These are phyloP conservation scores for Dryadomyces quercivorus DNA, from an alignment of 2,329 filamentous ascomycete species.

Conservation along the genomic window DNA sequence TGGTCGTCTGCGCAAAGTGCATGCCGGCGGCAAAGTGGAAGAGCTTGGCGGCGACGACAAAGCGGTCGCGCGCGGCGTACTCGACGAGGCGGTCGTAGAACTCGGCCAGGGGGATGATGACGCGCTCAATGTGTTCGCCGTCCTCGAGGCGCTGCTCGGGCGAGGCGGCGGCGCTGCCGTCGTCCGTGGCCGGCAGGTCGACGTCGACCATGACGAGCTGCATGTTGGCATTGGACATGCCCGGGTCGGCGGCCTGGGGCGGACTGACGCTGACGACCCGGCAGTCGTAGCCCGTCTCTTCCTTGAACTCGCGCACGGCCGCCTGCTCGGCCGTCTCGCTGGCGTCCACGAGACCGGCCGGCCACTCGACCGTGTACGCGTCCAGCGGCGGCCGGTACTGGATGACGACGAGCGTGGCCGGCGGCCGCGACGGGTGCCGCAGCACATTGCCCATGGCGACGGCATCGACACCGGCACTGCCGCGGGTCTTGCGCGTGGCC, in stretches of 20 bases:
- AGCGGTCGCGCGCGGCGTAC: constrained; percentile 33
- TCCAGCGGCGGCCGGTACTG: constrained; percentile 25
- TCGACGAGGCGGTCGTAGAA: constrained; percentile 41
- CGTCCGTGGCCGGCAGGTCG: constrained; percentile 30
- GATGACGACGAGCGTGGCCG: constrained; percentile 23
- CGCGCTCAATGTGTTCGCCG: constrained; percentile 48
- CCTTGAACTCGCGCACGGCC: constrained; percentile 39
- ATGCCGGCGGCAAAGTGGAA: constrained; percentile 49
- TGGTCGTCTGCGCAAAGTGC: constrained; percentile 29
- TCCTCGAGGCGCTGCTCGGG: constrained; percentile 48
- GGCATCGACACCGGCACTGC: constrained; percentile 42
- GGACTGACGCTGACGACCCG: constrained; percentile 34
- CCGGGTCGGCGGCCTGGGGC: constrained; percentile 43
- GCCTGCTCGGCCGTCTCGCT: constrained; percentile 38
- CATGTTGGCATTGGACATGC: constrained; percentile 49
- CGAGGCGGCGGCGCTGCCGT: constrained; percentile 35
- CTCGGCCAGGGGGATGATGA: constrained; percentile 42
- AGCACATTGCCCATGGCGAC: constrained; percentile 52
- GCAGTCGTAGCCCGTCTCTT: constrained; percentile 46
- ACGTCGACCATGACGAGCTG: constrained; percentile 49
- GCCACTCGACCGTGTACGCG: constrained; percentile 40
- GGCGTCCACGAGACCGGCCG: constrained; percentile 40
- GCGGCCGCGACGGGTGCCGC: constrained; percentile 27
- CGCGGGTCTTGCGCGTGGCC: constrained; percentile 44
- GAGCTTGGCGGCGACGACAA: constrained; percentile 42